Evolutionary conservation across 306 rosid species (phyloP), one percentile per base, ranked within the genome.

Genomic region (Glycine latifolia): DNA sequence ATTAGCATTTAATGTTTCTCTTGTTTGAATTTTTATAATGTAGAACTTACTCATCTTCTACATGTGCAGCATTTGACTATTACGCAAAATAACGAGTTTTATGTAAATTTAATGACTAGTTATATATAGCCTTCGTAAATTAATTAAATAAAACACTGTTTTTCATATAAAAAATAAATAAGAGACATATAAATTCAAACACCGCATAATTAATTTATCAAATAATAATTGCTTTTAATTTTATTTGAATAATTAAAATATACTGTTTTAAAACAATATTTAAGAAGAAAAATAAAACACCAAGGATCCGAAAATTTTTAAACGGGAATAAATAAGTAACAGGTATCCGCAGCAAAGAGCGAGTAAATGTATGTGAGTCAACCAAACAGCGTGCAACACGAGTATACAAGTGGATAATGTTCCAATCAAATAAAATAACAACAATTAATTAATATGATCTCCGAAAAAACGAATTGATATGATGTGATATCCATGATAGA

Each of bases 321-420:
- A 63, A 77, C n/a, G 44, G 43, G 41, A 37, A 73, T 54, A 46
- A 4, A 61, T 8, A 39, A 53, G 62, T 7, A 37, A 61, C 66
- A 71, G 73, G 59, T 39, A 79, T 39, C 49, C 13, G 54, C 6
- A 31, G 7, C 49, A 43, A 0, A 0, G 49, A 55, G 78, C 85
- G 78, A 82, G 72, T 82, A 66, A 50, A 17, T 4, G 41, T 26
- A 26, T 26, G 49, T 10, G 81, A 76, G 41, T 43, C 37, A 11
- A 76, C 55, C 20, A 67, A 15, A 49, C n/a, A 33, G 76, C 61
- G 50, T 10, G 15, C 4, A 49, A 3, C 8, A 26, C 7, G 17
- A 5, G 46, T 9, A 56, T 10, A 77, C 68, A 50, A 70, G 78
- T 31, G 73, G 78, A 17, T 43, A 43, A 43, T 16, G 58, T 71